These are phyloP conservation scores for Dictyostelium purpureum DNA, from an alignment of 78 protist species.

Conservation along the genomic window DNA sequence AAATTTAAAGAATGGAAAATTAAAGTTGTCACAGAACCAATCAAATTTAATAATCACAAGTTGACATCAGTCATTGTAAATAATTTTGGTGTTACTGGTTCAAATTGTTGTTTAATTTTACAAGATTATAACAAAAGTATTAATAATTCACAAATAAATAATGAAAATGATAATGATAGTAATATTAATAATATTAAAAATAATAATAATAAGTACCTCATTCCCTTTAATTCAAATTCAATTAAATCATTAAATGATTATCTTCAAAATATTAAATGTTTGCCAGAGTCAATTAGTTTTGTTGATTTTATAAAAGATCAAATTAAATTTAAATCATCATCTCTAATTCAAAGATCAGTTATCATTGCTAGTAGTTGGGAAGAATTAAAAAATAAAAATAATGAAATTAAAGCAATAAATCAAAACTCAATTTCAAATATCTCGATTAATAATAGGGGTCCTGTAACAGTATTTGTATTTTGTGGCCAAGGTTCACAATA, in stretches of 20 bases:
- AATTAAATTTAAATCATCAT: neutral
- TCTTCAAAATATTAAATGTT: neutral
- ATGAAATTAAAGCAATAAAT: neutral
- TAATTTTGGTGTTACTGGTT: slow-evolving; percentile 36
- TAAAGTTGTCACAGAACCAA: too few species aligned
- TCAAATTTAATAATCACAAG: too few species aligned
- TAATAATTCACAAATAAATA: neutral
- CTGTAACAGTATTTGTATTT: slow-evolving; percentile 25
- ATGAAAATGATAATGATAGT: neutral
- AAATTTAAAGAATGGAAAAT: too few species aligned
- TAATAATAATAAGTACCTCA: neutral
- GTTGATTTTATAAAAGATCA: slow-evolving; percentile 25
- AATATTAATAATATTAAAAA: neutral
- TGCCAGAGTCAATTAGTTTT: neutral
- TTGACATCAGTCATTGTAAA: too few species aligned
- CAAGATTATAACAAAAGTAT: neutral
- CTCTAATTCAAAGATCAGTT: neutral
- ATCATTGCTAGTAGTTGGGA: neutral
- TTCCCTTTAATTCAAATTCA: neutral
- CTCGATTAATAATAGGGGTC: neutral
- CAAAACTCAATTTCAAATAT: neutral
- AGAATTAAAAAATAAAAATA: neutral
- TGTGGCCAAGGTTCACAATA: slow-evolving; percentile 84
- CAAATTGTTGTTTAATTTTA: slow-evolving; percentile 35
- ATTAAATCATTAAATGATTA: neutral